Percentiles rank a stretch among this genome's conserved stretches.
Evolutionary conservation across 2,329 filamentous ascomycete genomes (phyloP).

Genomic region (Aspergillus nomiae): DNA sequence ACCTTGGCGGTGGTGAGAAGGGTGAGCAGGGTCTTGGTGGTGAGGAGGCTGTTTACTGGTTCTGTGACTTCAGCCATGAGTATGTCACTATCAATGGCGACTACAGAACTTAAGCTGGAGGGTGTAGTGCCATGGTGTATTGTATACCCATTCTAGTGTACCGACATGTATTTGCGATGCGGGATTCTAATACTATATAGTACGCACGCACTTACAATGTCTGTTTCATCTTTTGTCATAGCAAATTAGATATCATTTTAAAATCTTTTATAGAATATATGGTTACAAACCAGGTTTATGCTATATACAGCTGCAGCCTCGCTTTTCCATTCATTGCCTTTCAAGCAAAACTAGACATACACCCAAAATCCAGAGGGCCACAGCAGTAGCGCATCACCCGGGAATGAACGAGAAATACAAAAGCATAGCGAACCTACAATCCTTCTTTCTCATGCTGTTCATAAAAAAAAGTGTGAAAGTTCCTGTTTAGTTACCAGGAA

Average conservation of each 20-base stretch:
- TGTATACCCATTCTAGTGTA: neutral
- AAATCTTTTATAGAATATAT: conserved; percentile 36
- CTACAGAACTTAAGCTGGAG: conserved; percentile 41
- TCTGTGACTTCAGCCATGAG: conserved; percentile 69
- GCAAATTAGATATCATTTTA: conserved; percentile 27
- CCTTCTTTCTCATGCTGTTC: conserved; percentile 35
- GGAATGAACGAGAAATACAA: conserved; percentile 27
- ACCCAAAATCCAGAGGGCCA: conserved; percentile 18
- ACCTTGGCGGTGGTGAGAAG: conserved; percentile 55
- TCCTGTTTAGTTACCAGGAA: conserved; percentile 49
- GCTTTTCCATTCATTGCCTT: conserved; percentile 12
- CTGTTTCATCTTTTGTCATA: conserved; percentile 9
- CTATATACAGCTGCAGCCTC: conserved; percentile 31
- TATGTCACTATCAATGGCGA: conserved; percentile 71
- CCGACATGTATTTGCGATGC: neutral
- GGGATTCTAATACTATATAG: neutral
- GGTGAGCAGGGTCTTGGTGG: conserved; percentile 43
- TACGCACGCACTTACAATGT: neutral
- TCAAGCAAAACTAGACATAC: conserved; percentile 20
- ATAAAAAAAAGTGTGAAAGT: conserved; percentile 26
- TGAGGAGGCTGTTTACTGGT: conserved; percentile 63
- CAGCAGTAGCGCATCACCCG: conserved; percentile 31
- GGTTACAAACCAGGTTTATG: conserved; percentile 36
- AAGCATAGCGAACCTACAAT: conserved; percentile 26
- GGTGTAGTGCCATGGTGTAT: neutral